A percentile compares a stretch with the other conserved stretches of the same genome.
phyloP scores from a whole-genome alignment of 352 stramenopile genomes.

The Phytophthora ramorum region DNA sequence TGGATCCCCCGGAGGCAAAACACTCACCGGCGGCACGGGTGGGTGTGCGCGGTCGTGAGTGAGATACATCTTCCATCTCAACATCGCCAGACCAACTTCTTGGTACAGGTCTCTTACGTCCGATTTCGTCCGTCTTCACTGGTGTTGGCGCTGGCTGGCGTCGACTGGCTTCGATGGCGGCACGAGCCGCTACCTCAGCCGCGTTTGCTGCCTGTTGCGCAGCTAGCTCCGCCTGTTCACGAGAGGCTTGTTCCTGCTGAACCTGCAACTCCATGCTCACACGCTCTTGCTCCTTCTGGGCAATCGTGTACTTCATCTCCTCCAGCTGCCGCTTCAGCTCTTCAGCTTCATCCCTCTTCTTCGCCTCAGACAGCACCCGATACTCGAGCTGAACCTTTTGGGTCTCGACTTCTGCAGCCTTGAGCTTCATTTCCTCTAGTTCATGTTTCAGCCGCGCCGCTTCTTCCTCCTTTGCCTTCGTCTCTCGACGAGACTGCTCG shows the following conservation, averaged over 20 bases:
- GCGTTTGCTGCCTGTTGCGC: slow-evolving; percentile 68
- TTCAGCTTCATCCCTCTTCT: slow-evolving; percentile 44
- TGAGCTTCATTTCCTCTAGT: slow-evolving; percentile 64
- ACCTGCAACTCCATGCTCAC: slow-evolving; percentile 52
- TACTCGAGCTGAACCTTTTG: slow-evolving; percentile 54
- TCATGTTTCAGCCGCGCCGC: slow-evolving; percentile 49
- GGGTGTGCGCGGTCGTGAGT: slow-evolving; percentile 31
- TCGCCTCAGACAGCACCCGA: slow-evolving; percentile 42
- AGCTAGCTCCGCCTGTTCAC: slow-evolving; percentile 69
- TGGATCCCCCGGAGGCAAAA: slow-evolving; percentile 13
- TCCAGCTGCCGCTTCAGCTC: slow-evolving; percentile 51
- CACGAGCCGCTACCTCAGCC: slow-evolving; percentile 70
- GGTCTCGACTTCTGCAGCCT: slow-evolving; percentile 37
- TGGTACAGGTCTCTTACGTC: slow-evolving; percentile 53
- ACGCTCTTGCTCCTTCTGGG: slow-evolving; percentile 60
- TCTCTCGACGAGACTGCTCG: slow-evolving; percentile 44
- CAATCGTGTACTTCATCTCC: slow-evolving; percentile 56
- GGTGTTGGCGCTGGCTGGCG: slow-evolving; percentile 47
- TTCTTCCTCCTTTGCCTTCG: slow-evolving; percentile 52
- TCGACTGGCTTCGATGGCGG: slow-evolving; percentile 69
- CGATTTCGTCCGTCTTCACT: slow-evolving; percentile 36
- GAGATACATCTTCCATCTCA: slow-evolving; percentile 66
- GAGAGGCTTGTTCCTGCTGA: slow-evolving; percentile 55
- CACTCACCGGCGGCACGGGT: slow-evolving; percentile 46
- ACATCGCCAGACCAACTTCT: slow-evolving; percentile 45